Evolutionary conservation across 116 monocot genomes (phyloP), one percentile per base, ranked within the genome.

Genomic region (Papilionanthe hybrid): DNA sequence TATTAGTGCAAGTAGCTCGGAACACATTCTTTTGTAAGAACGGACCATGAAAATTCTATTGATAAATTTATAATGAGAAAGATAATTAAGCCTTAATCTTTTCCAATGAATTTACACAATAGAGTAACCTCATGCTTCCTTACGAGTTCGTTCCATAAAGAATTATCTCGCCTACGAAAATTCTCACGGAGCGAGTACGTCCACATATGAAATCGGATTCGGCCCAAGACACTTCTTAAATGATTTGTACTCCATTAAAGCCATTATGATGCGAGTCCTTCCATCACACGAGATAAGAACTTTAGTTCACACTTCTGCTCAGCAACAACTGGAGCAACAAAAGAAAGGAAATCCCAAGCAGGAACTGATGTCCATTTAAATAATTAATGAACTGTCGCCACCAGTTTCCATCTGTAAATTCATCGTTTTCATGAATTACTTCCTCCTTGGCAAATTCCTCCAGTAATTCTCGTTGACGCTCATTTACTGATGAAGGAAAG

Each of bases 381-480:
- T 60, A 42, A 76, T 82, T 75, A 47, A 75, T 42, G 27, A 94
- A 72, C 73, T 75, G 88, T 66, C 82, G 85, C 94, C 98, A 98
- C 93, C 90, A 91, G 53, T 89, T 91, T 67, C 75, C 87, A 73
- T 78, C 60, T 25, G 69, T 19, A 81, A 82, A 91, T 29, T 67
- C 32, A 74, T 18, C 85, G 10, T 50, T 82, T 84, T 93, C 94
- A 77, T 86, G 82, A 60, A 83, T 75, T 71, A 76, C 86, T 85
- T 94, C 98, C 82, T 93, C 94, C 85, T 86, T 85, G 10, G 91
- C 90, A 89, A 94, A 94, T 83, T 99, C 98, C 84, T 99, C 98
- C 87, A 99, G 76, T 25, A 99, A 44, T 74, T 82, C 82, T 57
- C 89, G 81, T 66, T 94, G 98, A 7, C 91, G 91, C 60, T 93